Conservation (phyloP, 768 basidiomycete genomes). For the Trichaptum fuscoviolaceum region DNA sequence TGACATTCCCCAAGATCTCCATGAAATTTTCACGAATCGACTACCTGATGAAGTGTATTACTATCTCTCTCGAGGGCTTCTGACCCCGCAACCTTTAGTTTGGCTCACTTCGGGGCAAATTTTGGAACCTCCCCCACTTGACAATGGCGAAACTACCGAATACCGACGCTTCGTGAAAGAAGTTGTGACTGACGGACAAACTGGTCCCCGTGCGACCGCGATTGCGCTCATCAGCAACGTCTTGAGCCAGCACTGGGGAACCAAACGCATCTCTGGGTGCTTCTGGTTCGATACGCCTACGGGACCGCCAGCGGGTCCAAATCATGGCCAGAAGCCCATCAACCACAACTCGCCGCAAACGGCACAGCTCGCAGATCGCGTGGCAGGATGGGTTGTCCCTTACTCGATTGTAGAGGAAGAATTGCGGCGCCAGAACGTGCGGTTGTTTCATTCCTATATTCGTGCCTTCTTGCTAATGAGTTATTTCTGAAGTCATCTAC, state of each 20-base stretch:
- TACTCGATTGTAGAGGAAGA: slow-evolving; percentile 88
- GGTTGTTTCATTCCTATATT: slow-evolving; percentile 24
- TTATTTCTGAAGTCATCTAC: slow-evolving; percentile 72
- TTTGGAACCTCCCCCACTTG: slow-evolving; percentile 81
- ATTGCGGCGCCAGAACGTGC: slow-evolving; percentile 90
- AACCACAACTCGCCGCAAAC: slow-evolving; percentile 76
- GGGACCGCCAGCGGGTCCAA: slow-evolving; percentile 31
- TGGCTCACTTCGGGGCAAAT: slow-evolving; percentile 90
- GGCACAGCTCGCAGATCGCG: slow-evolving; percentile 80
- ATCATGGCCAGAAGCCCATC: slow-evolving; percentile 45
- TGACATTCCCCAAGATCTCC: slow-evolving; percentile 87
- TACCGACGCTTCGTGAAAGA: slow-evolving; percentile 95
- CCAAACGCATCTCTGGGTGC: slow-evolving; percentile 60
- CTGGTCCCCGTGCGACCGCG: slow-evolving; percentile 86
- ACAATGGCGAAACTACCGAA: slow-evolving; percentile 93
- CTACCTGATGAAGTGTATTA: slow-evolving; percentile 96
- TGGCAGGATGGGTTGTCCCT: slow-evolving; percentile 85
- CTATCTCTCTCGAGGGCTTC: slow-evolving; percentile 88
- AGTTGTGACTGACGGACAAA: slow-evolving; percentile 91
- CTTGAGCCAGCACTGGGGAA: slow-evolving; percentile 75
- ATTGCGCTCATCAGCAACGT: slow-evolving; percentile 84
- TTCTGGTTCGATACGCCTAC: slow-evolving; percentile 70
- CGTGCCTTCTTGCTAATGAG: neutral
- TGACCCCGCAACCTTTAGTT: slow-evolving; percentile 87
- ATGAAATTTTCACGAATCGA: slow-evolving; percentile 91